These are phyloP conservation scores for Tetrapisispora iriomotensis DNA, from an alignment of 805 yeast species.

Conservation along the genomic window DNA sequence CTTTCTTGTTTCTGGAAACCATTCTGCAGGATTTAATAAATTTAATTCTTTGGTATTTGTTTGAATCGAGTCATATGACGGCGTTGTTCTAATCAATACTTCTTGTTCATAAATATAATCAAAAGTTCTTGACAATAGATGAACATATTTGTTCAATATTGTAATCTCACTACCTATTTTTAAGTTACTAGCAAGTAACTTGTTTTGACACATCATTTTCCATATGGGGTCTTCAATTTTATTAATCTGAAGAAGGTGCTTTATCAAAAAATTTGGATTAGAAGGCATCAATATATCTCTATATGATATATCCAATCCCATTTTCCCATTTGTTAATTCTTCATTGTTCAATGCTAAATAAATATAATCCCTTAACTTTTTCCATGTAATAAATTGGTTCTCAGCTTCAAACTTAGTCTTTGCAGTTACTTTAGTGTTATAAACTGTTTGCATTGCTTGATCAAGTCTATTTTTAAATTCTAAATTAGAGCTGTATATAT, in stretches of 20 bases:
- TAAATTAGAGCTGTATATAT: conserved; percentile 6
- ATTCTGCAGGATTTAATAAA: conserved; percentile 52
- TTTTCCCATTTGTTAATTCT: neutral
- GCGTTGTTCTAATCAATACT: conserved; percentile 14
- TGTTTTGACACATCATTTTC: conserved; percentile 6
- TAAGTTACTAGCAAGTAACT: too few relatives aligned
- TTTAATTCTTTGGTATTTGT: conserved; percentile 27
- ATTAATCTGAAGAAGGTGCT: conserved; percentile 3
- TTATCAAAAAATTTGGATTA: neutral
- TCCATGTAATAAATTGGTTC: conserved; percentile 8
- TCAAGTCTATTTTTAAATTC: conserved; percentile 9
- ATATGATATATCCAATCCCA: neutral
- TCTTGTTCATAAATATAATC: conserved; percentile 20
- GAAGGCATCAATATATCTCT: neutral
- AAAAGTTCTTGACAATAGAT: conserved; percentile 11
- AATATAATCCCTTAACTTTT: conserved; percentile 11
- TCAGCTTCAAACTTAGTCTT: conserved; percentile 4
- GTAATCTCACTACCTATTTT: too few relatives aligned
- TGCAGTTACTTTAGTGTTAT: conserved; percentile 12
- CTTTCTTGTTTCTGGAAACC: conserved; percentile 81
- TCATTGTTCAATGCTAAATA: conserved; percentile 7
- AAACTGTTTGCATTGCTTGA: conserved; percentile 9
- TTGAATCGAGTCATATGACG: conserved; percentile 6
- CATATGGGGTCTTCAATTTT: conserved; percentile 7
- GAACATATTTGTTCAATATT: conserved; percentile 7